Conservation (phyloP, 306 rosid genomes). For the Arachis hypogaea region DNA sequence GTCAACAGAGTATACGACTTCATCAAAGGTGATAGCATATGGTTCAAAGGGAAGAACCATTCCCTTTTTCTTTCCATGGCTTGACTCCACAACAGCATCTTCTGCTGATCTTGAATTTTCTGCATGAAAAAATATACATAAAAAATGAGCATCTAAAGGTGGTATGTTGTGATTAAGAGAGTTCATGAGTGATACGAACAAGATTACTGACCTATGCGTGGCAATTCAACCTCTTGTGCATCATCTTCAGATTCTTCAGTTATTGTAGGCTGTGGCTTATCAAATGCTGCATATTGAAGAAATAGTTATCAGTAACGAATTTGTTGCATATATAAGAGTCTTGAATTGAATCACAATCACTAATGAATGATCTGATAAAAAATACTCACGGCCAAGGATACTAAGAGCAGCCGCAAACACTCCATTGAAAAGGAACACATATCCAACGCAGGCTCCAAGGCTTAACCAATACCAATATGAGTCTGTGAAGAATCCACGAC, state of each 20-base stretch:
- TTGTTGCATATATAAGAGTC: not conserved
- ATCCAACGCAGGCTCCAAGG: conserved; percentile 43
- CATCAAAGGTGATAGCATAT: conserved; percentile 58
- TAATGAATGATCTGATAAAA: conserved; percentile 11
- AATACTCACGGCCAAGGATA: conserved; percentile 48
- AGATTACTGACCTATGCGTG: conserved; percentile 44
- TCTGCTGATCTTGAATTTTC: conserved; percentile 40
- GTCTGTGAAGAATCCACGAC: conserved; percentile 43
- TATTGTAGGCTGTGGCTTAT: conserved; percentile 46
- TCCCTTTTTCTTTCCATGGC: conserved; percentile 49
- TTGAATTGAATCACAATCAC: not conserved
- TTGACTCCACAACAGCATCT: conserved; percentile 31
- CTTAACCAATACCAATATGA: conserved; percentile 68
- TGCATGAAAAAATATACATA: conserved; percentile 21
- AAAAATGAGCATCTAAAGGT: conserved; percentile 9
- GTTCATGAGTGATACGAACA: conserved; percentile 5
- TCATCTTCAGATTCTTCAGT: conserved; percentile 40
- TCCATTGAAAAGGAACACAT: conserved; percentile 40
- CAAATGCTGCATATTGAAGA: conserved; percentile 51
- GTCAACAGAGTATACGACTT: conserved; percentile 58
- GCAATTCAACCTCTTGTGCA: conserved; percentile 44
- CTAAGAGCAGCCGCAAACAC: conserved; percentile 36
- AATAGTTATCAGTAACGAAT: not conserved
- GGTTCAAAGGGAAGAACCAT: conserved; percentile 73
- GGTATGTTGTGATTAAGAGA: not conserved